Evolutionary conservation across 2,329 filamentous ascomycete genomes (phyloP), one percentile per base, ranked within the genome.

Genomic region (Onygenales sp.): DNA sequence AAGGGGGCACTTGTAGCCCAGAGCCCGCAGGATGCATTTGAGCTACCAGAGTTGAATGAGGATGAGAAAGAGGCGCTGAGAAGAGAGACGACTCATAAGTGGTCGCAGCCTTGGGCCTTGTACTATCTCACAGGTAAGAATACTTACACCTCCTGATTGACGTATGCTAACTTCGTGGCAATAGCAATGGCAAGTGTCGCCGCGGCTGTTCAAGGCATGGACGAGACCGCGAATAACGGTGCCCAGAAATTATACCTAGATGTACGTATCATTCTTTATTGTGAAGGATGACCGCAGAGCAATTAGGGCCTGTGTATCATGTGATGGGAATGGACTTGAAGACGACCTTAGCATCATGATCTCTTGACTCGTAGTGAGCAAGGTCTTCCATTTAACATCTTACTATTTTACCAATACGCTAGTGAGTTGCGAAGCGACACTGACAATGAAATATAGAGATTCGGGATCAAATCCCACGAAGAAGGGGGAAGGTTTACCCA

Each of bases 141-240:
- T 27, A 27, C 21, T 27, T 27, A 27, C 21, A 5, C 21, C 21
- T 27, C 21, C 21, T 27, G 21, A 27, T 27, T 27, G 21, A 27
- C 21, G 21, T 27, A 27, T 27, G 5, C 21, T 27, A 27, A 27
- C 21, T 27, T 27, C 21, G 21, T 82, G 50, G 76, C 87, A 6
- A 81, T 89, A 57, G 64, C 82, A 55, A 74, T 84, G 36, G 86
- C 83, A 61, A 85, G 81, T 13, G 74, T 81, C 17, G 84, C 79
- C 43, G 85, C 85, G 13, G 83, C 83, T 27, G 85, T 87, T 0
- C 85, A 87, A 63, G 84, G 84, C 60, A 85, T 85, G 81, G 82
- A 86, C 64, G 81, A 86, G 67, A 85, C 82, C 0, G 83, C 85
- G 31, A 81, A 86, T 58, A 86, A 86, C 61, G 83, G 83, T 43